Evolutionary conservation across 208 protist species (phyloP), one percentile per base, ranked within the genome.

Genomic region (Acanthamoeba lenticulata): DNA sequence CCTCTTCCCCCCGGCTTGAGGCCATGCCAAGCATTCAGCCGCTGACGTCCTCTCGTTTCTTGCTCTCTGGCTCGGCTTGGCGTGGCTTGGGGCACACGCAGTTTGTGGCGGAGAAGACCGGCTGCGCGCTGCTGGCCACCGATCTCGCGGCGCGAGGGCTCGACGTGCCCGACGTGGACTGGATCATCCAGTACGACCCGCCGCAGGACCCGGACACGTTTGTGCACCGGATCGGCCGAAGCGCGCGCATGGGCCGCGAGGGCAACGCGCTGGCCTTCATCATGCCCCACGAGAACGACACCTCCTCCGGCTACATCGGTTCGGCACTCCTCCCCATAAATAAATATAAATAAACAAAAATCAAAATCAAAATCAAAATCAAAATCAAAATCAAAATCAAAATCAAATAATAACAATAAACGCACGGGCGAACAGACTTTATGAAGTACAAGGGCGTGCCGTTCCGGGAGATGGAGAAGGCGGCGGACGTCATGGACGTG

Each of bases 121-220:
- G 47, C 44, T 94, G 90, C 60, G 94, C 97, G 2, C 93, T 98
- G n/a, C 67, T 99, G 9, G 96, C 95, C 47, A 98, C 98, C 0
- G 98, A 99, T 94, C 94, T 99, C 5, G 97, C 96, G 0, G 97
- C 97, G 3, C 94, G 98, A 29, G 98, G 98, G 7, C 57, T 99
- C 0, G 98, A 99, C 95, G 95, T 99, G 72, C 96, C 97, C 11
- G 96, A 97, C 57, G 96, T 99, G 2, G 97, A 98, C 72, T 98
- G 96, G 97, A 97, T 99, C 7, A 49, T 99, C 2, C 97, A 97
- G 95, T 94, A 52, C 89, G 95, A 95, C 49, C 72, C 95, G 7
- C 94, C 94, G 47, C 49, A 97, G 69, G 95, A 98, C 69, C 93
- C 95, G 13, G 95, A 96, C 45, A 91, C 95, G 38, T 99, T 98